phyloP scores from a whole-genome alignment of 805 yeast genomes.

The Brettanomyces nanus region DNA sequence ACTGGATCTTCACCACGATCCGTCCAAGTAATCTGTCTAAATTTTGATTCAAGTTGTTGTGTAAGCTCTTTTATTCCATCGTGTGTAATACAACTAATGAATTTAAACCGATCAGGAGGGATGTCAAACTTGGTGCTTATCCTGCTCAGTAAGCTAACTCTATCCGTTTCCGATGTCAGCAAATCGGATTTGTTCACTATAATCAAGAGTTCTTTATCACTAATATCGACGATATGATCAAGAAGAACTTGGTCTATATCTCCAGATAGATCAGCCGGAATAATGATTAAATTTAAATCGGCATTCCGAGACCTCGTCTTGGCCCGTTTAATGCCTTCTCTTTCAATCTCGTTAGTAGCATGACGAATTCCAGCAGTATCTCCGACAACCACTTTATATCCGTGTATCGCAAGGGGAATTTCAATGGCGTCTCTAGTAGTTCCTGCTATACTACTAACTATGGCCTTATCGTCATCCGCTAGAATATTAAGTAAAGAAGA shows the following conservation, averaged over 20 bases:
- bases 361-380: slow-evolving; percentile 91
- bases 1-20: slow-evolving; percentile 52
- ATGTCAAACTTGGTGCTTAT: slow-evolving; percentile 22
- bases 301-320: slow-evolving; percentile 47
- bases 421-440: slow-evolving; percentile 89
- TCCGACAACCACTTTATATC: slow-evolving; percentile 74
- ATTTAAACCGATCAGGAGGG: slow-evolving; percentile 16
- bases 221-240: slow-evolving; percentile 28
- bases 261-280: slow-evolving; percentile 35
- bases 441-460: slow-evolving; percentile 87
- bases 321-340: slow-evolving; percentile 78
- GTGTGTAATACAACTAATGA: slow-evolving; percentile 52
- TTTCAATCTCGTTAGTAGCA: slow-evolving; percentile 34
- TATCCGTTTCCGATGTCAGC: slow-evolving; percentile 8
- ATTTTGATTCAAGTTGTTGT: slow-evolving; percentile 31
- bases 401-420: slow-evolving; percentile 70
- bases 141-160: slow-evolving; percentile 13
- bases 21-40: slow-evolving; percentile 41
- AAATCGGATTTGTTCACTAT: slow-evolving; percentile 59
- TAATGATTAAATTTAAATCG: slow-evolving; percentile 61
- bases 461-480: slow-evolving; percentile 75
- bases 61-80: slow-evolving; percentile 48
- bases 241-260: slow-evolving; percentile 30
- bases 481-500: slow-evolving; percentile 76
- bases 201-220: slow-evolving; percentile 26